These are phyloP conservation scores for Cytospora mali DNA, from an alignment of 2,329 filamentous ascomycete species.

Conservation along the genomic window DNA sequence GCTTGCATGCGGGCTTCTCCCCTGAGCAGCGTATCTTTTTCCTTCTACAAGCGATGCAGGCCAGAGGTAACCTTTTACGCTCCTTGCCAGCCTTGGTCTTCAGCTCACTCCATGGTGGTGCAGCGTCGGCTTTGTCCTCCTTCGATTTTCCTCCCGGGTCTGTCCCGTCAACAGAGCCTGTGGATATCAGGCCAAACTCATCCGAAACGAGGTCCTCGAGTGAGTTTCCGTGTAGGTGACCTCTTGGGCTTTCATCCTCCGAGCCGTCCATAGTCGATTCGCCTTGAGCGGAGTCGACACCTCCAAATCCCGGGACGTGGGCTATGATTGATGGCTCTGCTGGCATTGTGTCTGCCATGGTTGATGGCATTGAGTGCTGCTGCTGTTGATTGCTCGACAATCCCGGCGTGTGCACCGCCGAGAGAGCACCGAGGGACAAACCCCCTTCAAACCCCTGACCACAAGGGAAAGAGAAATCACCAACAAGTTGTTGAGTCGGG, in stretches of 20 bases:
- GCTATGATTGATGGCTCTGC: slow-evolving; percentile 42
- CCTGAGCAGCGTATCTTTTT: slow-evolving; percentile 99
- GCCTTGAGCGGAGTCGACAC: slow-evolving; percentile 25
- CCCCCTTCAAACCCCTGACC: slow-evolving; percentile 49
- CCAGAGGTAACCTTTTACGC: slow-evolving; percentile 85
- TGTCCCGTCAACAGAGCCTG: slow-evolving; percentile 52
- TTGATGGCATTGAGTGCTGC: slow-evolving; percentile 39
- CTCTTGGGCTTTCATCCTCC: slow-evolving; percentile 49
- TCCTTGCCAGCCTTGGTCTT: slow-evolving; percentile 96
- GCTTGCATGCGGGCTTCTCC: slow-evolving; percentile 96
- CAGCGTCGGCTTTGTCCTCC: slow-evolving; percentile 60
- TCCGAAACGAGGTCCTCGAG: slow-evolving; percentile 59
- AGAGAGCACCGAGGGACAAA: slow-evolving; percentile 44
- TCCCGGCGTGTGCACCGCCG: slow-evolving; percentile 39
- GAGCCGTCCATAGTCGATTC: slow-evolving; percentile 44
- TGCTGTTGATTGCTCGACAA: slow-evolving; percentile 37
- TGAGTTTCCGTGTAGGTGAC: slow-evolving; percentile 46
- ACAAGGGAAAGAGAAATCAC: slow-evolving; percentile 53
- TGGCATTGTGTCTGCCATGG: slow-evolving; percentile 42
- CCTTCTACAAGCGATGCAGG: slow-evolving; percentile 91
- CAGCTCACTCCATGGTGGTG: slow-evolving; percentile 76
- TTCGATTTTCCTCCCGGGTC: slow-evolving; percentile 56
- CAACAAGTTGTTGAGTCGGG: slow-evolving; percentile 49
- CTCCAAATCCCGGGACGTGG: slow-evolving; percentile 39
- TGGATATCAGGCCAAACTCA: slow-evolving; percentile 58